Percentiles rank a stretch among this genome's conserved stretches.
Conservation (phyloP, 192 early-diverging fungal species). For the Linnemannia schmuckeri region DNA sequence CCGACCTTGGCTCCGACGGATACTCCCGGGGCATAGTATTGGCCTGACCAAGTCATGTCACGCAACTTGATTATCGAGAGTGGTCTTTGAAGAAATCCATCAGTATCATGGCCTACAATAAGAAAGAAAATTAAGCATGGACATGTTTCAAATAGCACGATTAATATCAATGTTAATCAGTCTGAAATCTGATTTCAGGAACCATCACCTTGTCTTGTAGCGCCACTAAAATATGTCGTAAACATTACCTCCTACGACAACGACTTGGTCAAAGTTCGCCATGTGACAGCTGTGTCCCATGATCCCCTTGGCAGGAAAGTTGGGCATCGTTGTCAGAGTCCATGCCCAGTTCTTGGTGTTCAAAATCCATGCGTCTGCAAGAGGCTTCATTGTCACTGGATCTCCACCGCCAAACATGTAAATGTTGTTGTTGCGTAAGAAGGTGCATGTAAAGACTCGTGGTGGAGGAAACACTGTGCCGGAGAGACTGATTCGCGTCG, state of each 20-base stretch:
- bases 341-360: constrained; percentile 38
- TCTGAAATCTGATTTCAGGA: background rate
- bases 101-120: constrained; percentile 15
- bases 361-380: constrained; percentile 43
- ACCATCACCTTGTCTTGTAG: background rate
- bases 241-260: constrained; percentile 46
- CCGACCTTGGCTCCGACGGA: constrained; percentile 33
- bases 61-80: constrained; percentile 31
- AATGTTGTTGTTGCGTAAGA: constrained; percentile 27
- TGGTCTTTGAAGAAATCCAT: constrained; percentile 5
- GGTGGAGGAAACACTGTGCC: constrained; percentile 24
- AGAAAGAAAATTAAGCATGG: background rate
- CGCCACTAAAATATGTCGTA: background rate
- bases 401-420: constrained; percentile 37
- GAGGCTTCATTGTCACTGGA: background rate
- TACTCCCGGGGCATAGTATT: constrained; percentile 18
- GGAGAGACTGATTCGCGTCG: background rate
- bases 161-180: background rate
- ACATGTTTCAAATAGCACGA: background rate
- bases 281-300: constrained; percentile 45
- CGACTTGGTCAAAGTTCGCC: constrained; percentile 20
- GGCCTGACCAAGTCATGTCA: constrained; percentile 13
- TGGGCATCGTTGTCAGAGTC: constrained; percentile 8
- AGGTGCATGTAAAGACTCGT: constrained; percentile 27
- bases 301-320: constrained; percentile 27